Conservation (phyloP, 2,329 filamentous ascomycete genomes). For the Trichophyton simii region DNA sequence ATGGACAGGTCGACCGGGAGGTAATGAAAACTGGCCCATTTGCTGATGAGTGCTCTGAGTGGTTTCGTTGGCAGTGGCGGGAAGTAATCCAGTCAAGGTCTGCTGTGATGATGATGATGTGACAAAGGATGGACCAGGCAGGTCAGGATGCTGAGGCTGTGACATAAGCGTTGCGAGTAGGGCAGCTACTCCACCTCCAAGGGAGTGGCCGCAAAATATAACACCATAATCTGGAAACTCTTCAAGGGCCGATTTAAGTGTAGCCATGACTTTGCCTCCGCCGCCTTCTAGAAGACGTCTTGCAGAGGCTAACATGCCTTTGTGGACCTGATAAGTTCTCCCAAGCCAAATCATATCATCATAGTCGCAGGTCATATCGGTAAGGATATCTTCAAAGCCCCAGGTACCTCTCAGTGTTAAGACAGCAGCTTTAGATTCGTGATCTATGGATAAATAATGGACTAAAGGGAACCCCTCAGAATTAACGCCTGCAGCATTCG, state of each 20-base stretch:
- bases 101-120: constrained; percentile 45
- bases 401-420: constrained; percentile 60
- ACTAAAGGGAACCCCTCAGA: constrained; percentile 57
- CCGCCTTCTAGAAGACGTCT: constrained; percentile 54
- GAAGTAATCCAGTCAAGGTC: constrained; percentile 25
- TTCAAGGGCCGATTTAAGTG: constrained; percentile 51
- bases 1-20: constrained; percentile 57
- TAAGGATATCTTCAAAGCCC: constrained; percentile 60
- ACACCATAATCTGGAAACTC: constrained; percentile 58
- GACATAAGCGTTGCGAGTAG: constrained; percentile 59
- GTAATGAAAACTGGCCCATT: constrained; percentile 39
- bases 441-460: constrained; percentile 60
- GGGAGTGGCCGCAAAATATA: constrained; percentile 56
- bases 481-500: constrained; percentile 51
- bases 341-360: constrained; percentile 46
- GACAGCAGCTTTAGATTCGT: constrained; percentile 58
- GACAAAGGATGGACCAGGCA: constrained; percentile 47
- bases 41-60: constrained; percentile 13
- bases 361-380: constrained; percentile 63
- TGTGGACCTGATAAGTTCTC: constrained; percentile 56
- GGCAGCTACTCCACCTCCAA: constrained; percentile 57
- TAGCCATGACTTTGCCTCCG: constrained; percentile 54
- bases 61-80: constrained; percentile 2
- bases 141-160: constrained; percentile 40
- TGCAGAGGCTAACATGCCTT: constrained; percentile 61